Percentiles rank a stretch among this genome's conserved stretches.
These are phyloP conservation scores for Boletus pseudo-olivaceus DNA, from an alignment of 768 basidiomycete species.

Conservation along the genomic window DNA sequence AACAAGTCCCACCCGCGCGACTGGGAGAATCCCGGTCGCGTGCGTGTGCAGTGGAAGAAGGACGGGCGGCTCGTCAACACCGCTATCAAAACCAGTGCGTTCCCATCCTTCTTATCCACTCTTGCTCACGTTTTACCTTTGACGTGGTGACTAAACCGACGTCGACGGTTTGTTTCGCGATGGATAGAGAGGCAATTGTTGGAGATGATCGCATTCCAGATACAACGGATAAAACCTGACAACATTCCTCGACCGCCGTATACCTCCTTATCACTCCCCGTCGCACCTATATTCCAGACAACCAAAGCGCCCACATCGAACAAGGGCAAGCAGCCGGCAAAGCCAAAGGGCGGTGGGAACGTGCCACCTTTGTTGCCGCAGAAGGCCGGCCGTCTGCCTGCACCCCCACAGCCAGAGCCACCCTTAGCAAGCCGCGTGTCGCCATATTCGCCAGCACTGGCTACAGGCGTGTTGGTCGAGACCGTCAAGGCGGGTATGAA, in stretches of 20 bases:
- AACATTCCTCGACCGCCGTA: slow-evolving; percentile 65
- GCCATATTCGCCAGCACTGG: slow-evolving; percentile 73
- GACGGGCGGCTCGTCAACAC: slow-evolving; percentile 65
- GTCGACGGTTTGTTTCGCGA: background rate
- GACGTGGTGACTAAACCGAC: background rate
- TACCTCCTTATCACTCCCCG: slow-evolving; percentile 32
- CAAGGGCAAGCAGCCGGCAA: slow-evolving; percentile 52
- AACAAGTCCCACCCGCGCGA: slow-evolving; percentile 90
- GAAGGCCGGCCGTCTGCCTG: slow-evolving; percentile 48
- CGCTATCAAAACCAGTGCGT: slow-evolving; percentile 73
- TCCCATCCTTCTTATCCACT: background rate
- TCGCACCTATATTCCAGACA: slow-evolving; percentile 29
- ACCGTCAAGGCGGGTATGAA: slow-evolving; percentile 86
- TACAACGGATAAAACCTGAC: slow-evolving; percentile 72
- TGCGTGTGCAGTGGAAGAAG: slow-evolving; percentile 90
- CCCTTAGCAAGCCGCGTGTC: slow-evolving; percentile 72
- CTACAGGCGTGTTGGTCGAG: slow-evolving; percentile 75
- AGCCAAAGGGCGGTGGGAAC: slow-evolving; percentile 42
- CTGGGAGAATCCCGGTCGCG: slow-evolving; percentile 97
- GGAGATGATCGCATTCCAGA: slow-evolving; percentile 68
- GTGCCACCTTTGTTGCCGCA: slow-evolving; percentile 25
- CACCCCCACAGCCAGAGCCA: slow-evolving; percentile 75
- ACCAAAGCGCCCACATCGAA: slow-evolving; percentile 31
- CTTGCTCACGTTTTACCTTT: background rate
- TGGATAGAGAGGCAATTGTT: slow-evolving; percentile 74